Evolutionary conservation across 352 stramenopile species (phyloP).

Genomic region (Globisporangium recalcitrans): DNA sequence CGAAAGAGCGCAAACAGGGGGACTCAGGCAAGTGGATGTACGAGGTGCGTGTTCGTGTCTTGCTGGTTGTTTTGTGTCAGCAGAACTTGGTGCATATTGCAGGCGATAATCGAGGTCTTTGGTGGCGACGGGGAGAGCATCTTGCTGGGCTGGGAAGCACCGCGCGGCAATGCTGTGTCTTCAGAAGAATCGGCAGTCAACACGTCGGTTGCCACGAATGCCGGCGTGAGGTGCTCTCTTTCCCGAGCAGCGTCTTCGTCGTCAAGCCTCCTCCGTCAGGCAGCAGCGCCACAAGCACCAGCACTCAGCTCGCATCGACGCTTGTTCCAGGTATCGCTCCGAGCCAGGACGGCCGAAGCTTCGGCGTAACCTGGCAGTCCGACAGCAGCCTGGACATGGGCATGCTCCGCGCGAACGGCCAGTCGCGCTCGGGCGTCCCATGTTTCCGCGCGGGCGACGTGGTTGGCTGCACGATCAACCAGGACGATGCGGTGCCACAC

Average conservation of each 20-base stretch:
- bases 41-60: slow-evolving; percentile 27
- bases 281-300: neutral
- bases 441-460: slow-evolving; percentile 66
- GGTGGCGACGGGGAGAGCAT: slow-evolving; percentile 62
- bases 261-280: neutral
- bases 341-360: slow-evolving; percentile 47
- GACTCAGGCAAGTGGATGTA: slow-evolving; percentile 82
- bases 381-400: slow-evolving; percentile 70
- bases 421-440: slow-evolving; percentile 57
- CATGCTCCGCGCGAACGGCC: slow-evolving; percentile 64
- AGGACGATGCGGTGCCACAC: slow-evolving; percentile 57
- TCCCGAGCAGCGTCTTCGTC: neutral
- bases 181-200: neutral
- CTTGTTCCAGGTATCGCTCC: slow-evolving; percentile 60
- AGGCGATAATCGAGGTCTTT: slow-evolving; percentile 42
- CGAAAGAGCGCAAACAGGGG: slow-evolving; percentile 60
- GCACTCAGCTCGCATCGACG: slow-evolving; percentile 2
- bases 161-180: slow-evolving; percentile 16
- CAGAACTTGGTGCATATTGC: too few relatives aligned
- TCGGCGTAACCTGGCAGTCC: slow-evolving; percentile 69
- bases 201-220: neutral
- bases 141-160: slow-evolving; percentile 74
- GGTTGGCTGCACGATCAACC: slow-evolving; percentile 71
- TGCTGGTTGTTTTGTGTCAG: neutral
- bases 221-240: neutral